Base-by-base conservation (phyloP, 1,139 yeast genomes). In the Geotrichum klebahnii region DNA sequence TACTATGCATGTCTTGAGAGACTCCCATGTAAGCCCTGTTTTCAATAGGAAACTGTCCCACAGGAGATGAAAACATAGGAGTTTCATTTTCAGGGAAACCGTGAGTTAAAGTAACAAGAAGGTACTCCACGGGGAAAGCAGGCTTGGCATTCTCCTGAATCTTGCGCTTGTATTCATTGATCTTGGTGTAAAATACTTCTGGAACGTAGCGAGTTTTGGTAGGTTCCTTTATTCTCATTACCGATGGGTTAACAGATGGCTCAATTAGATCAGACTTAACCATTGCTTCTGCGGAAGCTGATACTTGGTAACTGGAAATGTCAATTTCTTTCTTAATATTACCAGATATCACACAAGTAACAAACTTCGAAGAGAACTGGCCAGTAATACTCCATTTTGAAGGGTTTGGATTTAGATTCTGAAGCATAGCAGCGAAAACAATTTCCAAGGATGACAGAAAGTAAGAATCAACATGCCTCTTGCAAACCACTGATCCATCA, bases 91-190 rank as follows among this genome's bases (percentile, higher is more conserved):
- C 73, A 1, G 96, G 96, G 76, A 92, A 92, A 1, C 98, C 96
- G 66, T 92, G 97, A 14, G 95, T 84, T 55, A 92, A 70, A 2
- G 97, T 84, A 0, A 92, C 95, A 48, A 94, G 70, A 55, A 94
- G 69, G 65, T 87, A 94, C 58, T 94, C 98, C 14, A 88, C 94
- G 0, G 99, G 99, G 67, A 94, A 89, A 5, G 96, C 88, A 0
- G 98, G 97, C 63, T 86, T 87, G 12, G 97, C 98, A 62, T 87
- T 85, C 39, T 81, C 80, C 63, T 88, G 89, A 16, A 92, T 95
- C 45, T 88, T 82, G 24, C 89, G 72, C 5, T 89, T 88, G 67
- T 92, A 94, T 67, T 94, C 97, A 64, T 94, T 94, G 58, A 81
- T 77, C 64, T 80, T 82, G 67, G 82, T 80, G 73, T 84, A 94